Base-by-base conservation (phyloP, 108 stramenopile genomes). In the Pseudonitzschia pungens region DNA sequence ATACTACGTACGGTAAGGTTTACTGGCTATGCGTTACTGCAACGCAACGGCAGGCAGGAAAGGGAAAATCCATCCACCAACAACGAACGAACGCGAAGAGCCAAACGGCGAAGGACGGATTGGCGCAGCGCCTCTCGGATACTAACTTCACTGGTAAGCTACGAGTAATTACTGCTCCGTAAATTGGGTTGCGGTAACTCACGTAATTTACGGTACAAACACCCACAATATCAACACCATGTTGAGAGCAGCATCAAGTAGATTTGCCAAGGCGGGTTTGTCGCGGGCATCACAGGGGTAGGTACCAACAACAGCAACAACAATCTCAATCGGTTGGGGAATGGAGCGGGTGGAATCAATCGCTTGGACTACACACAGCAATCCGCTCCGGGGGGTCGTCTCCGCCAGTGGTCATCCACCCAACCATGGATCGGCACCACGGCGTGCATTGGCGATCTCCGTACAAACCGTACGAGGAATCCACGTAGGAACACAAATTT, bases 211-310 rank as follows among this genome's bases (percentile, higher is more conserved):
- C n/a, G n/a, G n/a, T n/a, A n/a, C n/a, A n/a, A n/a, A n/a, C 50
- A 1, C 24, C n/a, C 54, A 55, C 26, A 55, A 55, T 55, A 55
- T 41, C 54, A 48, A 51, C 48, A 87, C 76, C 77, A 89, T 90
- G 89, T 83, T 90, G 67, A 67, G 89, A 71, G 79, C 81, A 62
- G 86, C 86, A 60, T 55, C 86, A 66, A 84, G 86, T 44, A 76
- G 75, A 50, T 76, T 82, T 52, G 83, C 76, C 74, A 83, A 81
- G 72, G 81, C 86, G 73, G 83, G 86, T 32, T 50, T 44, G 26
- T 40, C 67, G 22, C 32, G 65, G 36, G 28, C 32, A 65, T 68
- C 52, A 27, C 29, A 29, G 28, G 60, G 44, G 55, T 72, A 48
- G 29, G 58, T 40, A 57, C 20, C 21, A 41, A 29, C 5, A 6